A percentile compares a stretch with the other conserved stretches of the same genome.
Conservation (phyloP, 805 yeast species). For the Hanseniaspora valbyensis region DNA sequence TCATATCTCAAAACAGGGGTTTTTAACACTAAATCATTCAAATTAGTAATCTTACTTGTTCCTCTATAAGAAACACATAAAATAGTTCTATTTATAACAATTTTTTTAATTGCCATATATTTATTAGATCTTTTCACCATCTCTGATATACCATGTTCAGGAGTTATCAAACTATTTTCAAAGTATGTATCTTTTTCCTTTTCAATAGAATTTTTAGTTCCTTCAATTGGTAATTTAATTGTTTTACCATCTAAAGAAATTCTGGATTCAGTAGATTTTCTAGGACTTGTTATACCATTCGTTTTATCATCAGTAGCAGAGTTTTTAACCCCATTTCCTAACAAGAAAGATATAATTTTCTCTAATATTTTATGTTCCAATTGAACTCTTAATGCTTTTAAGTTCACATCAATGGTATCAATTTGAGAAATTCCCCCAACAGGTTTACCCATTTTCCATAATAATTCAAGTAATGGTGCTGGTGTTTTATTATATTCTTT, state of each 20-base stretch:
- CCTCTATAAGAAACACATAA: conserved; percentile 62
- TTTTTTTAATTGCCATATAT: conserved; percentile 49
- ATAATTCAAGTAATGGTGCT: conserved; percentile 32
- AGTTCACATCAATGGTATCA: conserved; percentile 37
- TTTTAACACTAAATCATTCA: conserved; percentile 41
- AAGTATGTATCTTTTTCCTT: not conserved
- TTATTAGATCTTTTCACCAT: conserved; percentile 66
- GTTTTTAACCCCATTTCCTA: conserved; percentile 21
- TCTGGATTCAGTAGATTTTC: no score
- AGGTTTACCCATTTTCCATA: conserved; percentile 48
- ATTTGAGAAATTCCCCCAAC: conserved; percentile 56
- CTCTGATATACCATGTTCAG: conserved; percentile 33
- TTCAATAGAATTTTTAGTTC: not conserved
- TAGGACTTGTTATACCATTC: not conserved
- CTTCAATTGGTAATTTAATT: no score
- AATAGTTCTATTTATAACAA: conserved; percentile 38
- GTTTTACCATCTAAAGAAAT: no score
- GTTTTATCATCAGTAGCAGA: not conserved
- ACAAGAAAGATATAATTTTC: conserved; percentile 37
- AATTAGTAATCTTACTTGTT: conserved; percentile 48
- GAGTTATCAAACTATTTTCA: not conserved
- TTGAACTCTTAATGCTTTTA: conserved; percentile 47
- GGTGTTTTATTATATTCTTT: conserved; percentile 11
- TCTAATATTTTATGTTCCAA: conserved; percentile 47
- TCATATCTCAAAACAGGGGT: conserved; percentile 40